These are phyloP conservation scores for Xylaria sp. DNA, from an alignment of 495 filamentous ascomycete species.

Conservation along the genomic window DNA sequence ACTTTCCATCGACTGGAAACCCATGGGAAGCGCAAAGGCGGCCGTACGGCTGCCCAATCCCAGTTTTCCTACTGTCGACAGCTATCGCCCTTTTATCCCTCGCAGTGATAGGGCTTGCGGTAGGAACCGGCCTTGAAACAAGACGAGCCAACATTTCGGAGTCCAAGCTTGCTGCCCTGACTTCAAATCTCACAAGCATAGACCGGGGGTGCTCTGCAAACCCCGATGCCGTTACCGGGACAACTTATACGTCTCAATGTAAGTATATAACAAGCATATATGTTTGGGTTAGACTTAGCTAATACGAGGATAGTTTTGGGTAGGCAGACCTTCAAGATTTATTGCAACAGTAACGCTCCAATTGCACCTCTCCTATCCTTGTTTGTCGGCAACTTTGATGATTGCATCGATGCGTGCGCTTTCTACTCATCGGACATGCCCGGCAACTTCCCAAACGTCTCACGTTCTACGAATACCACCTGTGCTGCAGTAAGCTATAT, in stretches of 20 bases:
- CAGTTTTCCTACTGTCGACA: background rate
- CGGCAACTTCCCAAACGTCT: background rate
- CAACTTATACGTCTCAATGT: background rate
- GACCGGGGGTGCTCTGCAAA: background rate
- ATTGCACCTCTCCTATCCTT: background rate
- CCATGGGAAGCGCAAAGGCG: background rate
- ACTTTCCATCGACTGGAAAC: background rate
- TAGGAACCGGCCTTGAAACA: background rate
- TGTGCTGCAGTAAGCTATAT: background rate
- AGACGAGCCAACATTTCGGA: background rate
- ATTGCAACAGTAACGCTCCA: background rate
- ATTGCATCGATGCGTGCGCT: slow-evolving; percentile 6
- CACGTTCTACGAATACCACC: background rate
- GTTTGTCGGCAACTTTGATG: slow-evolving; percentile 1
- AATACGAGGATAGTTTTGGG: background rate
- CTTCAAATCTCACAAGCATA: background rate
- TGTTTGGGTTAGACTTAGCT: background rate
- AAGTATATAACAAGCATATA: background rate
- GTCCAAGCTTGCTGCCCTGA: background rate
- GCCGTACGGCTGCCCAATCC: background rate
- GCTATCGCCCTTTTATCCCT: background rate
- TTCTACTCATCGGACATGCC: background rate
- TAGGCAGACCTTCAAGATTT: background rate
- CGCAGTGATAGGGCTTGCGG: background rate
- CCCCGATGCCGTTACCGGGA: background rate